Conservation (phyloP, 768 basidiomycete species). For the Suillus occidentalis region DNA sequence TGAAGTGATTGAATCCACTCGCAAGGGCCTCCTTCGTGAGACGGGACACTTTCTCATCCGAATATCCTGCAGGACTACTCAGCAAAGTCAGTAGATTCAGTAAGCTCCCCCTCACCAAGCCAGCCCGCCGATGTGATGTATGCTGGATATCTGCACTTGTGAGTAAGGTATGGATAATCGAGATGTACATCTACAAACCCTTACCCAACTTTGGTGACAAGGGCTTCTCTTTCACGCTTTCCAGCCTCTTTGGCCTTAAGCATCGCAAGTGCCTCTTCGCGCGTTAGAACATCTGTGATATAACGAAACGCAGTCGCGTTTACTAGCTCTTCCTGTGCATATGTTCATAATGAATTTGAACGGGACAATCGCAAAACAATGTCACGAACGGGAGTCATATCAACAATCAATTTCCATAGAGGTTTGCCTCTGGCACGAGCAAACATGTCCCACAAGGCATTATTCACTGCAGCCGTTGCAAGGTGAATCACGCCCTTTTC, state of each 20-base stretch:
- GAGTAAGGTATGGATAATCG: background rate
- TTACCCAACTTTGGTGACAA: constrained; percentile 68
- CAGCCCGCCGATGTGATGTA: constrained; percentile 94
- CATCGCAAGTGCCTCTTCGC: constrained; percentile 83
- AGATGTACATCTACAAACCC: constrained; percentile 8
- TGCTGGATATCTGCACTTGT: constrained; percentile 73
- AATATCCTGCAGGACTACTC: constrained; percentile 58
- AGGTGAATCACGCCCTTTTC: constrained; percentile 96
- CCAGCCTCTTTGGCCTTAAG: constrained; percentile 73
- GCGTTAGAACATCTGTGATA: constrained; percentile 91
- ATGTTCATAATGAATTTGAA: background rate
- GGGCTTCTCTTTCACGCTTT: constrained; percentile 77
- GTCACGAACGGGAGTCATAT: constrained; percentile 71
- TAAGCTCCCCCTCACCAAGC: constrained; percentile 53
- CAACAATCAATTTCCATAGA: constrained; percentile 90
- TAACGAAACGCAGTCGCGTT: constrained; percentile 80
- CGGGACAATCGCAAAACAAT: background rate
- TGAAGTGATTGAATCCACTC: constrained; percentile 97
- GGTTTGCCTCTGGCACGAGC: constrained; percentile 80
- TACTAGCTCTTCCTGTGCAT: constrained; percentile 70
- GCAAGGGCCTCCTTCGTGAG: constrained; percentile 85
- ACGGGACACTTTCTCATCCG: constrained; percentile 85
- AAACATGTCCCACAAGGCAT: constrained; percentile 94
- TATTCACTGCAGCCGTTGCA: constrained; percentile 84
- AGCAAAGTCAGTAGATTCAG: constrained; percentile 5